phyloP scores from a whole-genome alignment of 768 basidiomycete species.

The Naematelia encephala region DNA sequence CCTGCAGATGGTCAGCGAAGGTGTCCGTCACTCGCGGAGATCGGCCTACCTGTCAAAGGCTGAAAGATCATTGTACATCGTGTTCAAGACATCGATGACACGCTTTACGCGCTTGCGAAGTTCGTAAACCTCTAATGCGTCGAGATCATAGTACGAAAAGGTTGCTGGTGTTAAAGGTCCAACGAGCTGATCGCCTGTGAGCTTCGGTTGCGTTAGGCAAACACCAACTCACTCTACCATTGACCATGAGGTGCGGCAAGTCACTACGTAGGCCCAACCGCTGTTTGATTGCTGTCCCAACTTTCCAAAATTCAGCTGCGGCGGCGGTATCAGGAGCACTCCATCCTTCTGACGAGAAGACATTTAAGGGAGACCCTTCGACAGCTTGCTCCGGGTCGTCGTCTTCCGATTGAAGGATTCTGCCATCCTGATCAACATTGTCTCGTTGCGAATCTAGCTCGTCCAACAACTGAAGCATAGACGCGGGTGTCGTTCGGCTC shows the following conservation, averaged over 20 bases:
- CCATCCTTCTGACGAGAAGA: conserved; percentile 23
- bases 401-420: conserved; percentile 1
- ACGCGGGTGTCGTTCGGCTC: conserved; percentile 15
- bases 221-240: conserved; percentile 68
- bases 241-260: conserved; percentile 65
- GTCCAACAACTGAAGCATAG: conserved; percentile 36
- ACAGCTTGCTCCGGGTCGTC: conserved; percentile 4
- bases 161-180: conserved; percentile 64
- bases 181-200: conserved; percentile 59
- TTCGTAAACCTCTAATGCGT: conserved; percentile 70
- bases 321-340: conserved; percentile 24
- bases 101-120: conserved; percentile 65
- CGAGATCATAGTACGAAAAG: conserved; percentile 71
- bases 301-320: conserved; percentile 42
- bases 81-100: conserved; percentile 64
- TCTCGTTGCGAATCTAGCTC: conserved; percentile 25
- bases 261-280: conserved; percentile 63
- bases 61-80: conserved; percentile 54
- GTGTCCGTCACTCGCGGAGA: too few species aligned
- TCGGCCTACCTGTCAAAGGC: conserved; percentile 56
- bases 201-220: neutral
- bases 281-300: conserved; percentile 52
- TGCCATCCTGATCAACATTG: conserved; percentile 15
- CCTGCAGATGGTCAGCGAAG: conserved; percentile 51
- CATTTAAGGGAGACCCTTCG: conserved; percentile 19